Evolutionary conservation across 2,329 filamentous ascomycete species (phyloP).

Genomic region (Colletotrichum sidae): DNA sequence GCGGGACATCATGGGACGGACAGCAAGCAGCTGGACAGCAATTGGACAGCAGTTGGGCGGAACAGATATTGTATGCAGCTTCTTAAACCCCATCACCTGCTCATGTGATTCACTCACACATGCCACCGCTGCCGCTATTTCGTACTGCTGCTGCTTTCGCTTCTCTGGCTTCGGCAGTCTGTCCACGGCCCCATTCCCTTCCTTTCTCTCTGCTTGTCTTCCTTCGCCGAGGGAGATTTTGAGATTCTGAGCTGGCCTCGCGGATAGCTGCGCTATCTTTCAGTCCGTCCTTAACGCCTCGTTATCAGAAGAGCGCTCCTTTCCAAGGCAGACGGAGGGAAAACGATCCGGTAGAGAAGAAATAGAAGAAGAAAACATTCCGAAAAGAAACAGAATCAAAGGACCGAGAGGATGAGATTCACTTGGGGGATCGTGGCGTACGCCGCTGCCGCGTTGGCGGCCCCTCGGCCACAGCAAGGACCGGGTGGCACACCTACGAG

Average conservation of each 20-base stretch:
- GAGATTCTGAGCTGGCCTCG: slow-evolving; percentile 37
- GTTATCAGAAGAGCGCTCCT: no score
- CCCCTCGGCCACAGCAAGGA: slow-evolving; percentile 19
- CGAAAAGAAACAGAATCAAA: slow-evolving; percentile 1
- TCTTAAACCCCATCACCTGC: slow-evolving; percentile 16
- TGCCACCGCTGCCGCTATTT: not conserved
- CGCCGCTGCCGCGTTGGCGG: slow-evolving; percentile 30
- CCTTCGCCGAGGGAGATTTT: not conserved
- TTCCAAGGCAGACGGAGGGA: not conserved
- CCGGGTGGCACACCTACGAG: slow-evolving; percentile 15
- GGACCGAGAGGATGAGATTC: slow-evolving; percentile 22
- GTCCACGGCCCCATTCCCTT: slow-evolving; percentile 17
- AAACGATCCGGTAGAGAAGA: no score
- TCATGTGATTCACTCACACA: slow-evolving; percentile 16
- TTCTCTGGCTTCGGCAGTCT: slow-evolving; percentile 17
- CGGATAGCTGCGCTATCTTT: slow-evolving; percentile 34
- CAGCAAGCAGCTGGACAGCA: no score
- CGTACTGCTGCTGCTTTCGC: not conserved
- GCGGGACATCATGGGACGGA: no score
- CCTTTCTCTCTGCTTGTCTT: slow-evolving; percentile 13
- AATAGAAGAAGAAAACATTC: not conserved
- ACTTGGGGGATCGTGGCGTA: slow-evolving; percentile 28
- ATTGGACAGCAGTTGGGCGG: no score
- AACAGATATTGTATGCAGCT: slow-evolving; percentile 1
- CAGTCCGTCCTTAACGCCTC: not conserved